Conservation (phyloP, 352 stramenopile species). For the Peronosclerospora sorghi region DNA sequence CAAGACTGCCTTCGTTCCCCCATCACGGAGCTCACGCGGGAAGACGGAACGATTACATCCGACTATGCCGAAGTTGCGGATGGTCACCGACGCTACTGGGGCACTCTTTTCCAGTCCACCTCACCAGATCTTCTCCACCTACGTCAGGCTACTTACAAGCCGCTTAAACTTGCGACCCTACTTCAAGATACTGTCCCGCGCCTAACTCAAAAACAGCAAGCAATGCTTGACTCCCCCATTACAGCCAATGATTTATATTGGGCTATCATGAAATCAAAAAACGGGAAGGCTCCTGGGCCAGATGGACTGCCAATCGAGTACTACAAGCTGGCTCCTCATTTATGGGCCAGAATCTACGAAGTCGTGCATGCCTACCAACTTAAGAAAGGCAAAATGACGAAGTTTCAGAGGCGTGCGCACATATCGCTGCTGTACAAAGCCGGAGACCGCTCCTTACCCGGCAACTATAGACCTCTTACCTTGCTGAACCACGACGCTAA, state of each 20-base stretch:
- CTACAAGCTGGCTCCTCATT: too few relatives aligned
- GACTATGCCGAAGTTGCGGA: not conserved
- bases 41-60: not conserved
- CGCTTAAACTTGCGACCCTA: not conserved
- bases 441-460: not conserved
- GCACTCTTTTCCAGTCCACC: slow-evolving; percentile 4
- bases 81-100: slow-evolving; percentile 2
- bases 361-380: slow-evolving; percentile 3
- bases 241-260: slow-evolving; percentile 10
- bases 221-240: too few relatives aligned
- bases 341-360: slow-evolving; percentile 5
- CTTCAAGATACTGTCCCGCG: not conserved
- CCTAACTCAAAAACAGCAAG: not conserved
- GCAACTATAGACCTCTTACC: slow-evolving; percentile 8
- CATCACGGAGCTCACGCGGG: too few relatives aligned
- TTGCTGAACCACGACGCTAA: slow-evolving; percentile 12
- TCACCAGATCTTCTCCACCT: slow-evolving; percentile 3
- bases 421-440: slow-evolving; percentile 6
- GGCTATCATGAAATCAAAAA: slow-evolving; percentile 7
- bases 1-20: slow-evolving; percentile 6
- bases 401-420: slow-evolving; percentile 6
- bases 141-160: not conserved
- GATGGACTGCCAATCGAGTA: slow-evolving; percentile 7
- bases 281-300: slow-evolving; percentile 2
- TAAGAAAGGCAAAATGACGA: slow-evolving; percentile 7